These are phyloP conservation scores for Clitoria ternatea DNA, from an alignment of 306 rosid genomes.

Conservation along the genomic window DNA sequence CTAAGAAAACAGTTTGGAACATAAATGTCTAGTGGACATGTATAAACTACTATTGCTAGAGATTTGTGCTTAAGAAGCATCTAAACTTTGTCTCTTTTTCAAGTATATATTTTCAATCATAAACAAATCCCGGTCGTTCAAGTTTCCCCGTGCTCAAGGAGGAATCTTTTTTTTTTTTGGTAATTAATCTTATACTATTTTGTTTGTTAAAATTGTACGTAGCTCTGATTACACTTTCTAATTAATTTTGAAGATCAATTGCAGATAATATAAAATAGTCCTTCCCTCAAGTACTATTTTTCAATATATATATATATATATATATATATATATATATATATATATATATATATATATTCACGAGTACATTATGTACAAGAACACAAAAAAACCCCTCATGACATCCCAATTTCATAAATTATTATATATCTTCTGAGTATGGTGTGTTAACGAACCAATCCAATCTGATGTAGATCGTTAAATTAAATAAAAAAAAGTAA, in stretches of 20 bases:
- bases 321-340: not conserved
- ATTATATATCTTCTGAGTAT: no score
- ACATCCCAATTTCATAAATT: no score
- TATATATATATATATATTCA: not conserved
- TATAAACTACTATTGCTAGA: conserved; percentile 15
- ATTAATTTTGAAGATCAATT: not conserved
- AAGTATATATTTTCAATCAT: conserved; percentile 15
- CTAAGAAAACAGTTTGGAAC: conserved; percentile 36
- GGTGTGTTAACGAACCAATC: no score
- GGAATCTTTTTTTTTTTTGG: no score
- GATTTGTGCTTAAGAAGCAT: conserved; percentile 52
- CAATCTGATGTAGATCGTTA: no score
- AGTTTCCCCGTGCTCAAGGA: conserved; percentile 33
- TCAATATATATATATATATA: not conserved
- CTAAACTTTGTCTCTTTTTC: conserved; percentile 37
- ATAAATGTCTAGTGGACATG: conserved; percentile 30
- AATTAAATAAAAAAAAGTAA: no score
- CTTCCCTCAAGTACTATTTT: not conserved
- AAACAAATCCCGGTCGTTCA: conserved; percentile 29
- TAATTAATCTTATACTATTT: not conserved
- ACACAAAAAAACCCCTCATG: no score
- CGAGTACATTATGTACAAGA: no score
- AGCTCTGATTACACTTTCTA: not conserved
- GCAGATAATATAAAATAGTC: not conserved
- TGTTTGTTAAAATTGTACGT: not conserved